A percentile compares a stretch with the other conserved stretches of the same genome.
Evolutionary conservation across 257 asterid genomes (phyloP).

Genomic region (Solanum ossicruentum): DNA sequence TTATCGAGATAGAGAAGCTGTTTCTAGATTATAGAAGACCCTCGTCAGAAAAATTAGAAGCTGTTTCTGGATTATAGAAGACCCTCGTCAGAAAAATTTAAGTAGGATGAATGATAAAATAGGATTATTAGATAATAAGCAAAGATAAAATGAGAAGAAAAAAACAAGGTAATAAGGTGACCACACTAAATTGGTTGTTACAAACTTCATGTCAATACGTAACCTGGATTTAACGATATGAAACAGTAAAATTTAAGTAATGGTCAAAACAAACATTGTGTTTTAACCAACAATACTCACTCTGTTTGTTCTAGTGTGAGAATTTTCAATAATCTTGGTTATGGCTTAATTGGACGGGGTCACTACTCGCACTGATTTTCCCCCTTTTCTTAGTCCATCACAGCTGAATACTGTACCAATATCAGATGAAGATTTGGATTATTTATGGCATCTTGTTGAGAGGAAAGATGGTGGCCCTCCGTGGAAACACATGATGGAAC

Average conservation of each 20-base stretch:
- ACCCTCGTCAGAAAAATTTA: too few species aligned
- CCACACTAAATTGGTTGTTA: neutral
- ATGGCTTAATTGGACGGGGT: neutral
- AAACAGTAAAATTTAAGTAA: neutral
- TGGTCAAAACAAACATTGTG: neutral
- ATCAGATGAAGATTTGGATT: constrained; percentile 44
- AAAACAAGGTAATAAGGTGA: neutral
- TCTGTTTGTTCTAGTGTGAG: neutral
- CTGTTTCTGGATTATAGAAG: too few species aligned
- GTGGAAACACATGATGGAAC: constrained; percentile 90
- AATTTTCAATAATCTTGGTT: neutral
- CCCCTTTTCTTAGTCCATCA: constrained; percentile 26
- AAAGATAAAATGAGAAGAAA: neutral
- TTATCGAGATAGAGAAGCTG: too few species aligned
- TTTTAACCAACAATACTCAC: neutral
- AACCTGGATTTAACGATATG: neutral
- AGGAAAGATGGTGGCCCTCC: constrained; percentile 80
- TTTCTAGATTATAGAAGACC: too few species aligned
- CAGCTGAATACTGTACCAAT: constrained; percentile 15
- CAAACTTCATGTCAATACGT: neutral
- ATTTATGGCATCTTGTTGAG: constrained; percentile 65
- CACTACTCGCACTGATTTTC: constrained; percentile 3
- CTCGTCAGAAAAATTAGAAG: too few species aligned
- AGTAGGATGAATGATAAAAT: neutral
- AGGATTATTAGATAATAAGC: neutral